Percentiles rank a stretch among this genome's conserved stretches.
phyloP scores from a whole-genome alignment of 2,329 filamentous ascomycete species.

The Pseudomassariella vexata region DNA sequence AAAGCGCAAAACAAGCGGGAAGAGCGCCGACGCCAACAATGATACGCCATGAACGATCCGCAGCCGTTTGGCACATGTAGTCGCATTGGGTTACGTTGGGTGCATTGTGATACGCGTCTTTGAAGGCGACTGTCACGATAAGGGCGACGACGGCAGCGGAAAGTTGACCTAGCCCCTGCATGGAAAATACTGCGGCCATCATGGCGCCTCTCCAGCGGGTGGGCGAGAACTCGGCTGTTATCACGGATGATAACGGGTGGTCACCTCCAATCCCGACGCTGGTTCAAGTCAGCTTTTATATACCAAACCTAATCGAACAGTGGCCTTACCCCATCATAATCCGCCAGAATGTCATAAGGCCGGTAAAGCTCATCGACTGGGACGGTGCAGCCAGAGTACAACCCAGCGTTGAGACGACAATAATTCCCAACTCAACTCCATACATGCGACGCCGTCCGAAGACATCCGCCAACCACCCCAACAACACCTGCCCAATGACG shows the following conservation, averaged over 20 bases:
- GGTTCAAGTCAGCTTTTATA: constrained; percentile 8
- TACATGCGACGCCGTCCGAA: constrained; percentile 79
- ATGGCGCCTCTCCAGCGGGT: constrained; percentile 78
- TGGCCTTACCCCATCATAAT: constrained; percentile 56
- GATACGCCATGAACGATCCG: constrained; percentile 77
- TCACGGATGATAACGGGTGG: constrained; percentile 74
- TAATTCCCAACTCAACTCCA: constrained; percentile 68
- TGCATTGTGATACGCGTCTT: constrained; percentile 38
- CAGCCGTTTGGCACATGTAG: constrained; percentile 59
- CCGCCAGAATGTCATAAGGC: constrained; percentile 58
- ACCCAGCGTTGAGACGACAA: constrained; percentile 64
- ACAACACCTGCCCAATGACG: constrained; percentile 69
- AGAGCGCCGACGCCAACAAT: constrained; percentile 75
- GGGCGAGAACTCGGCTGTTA: constrained; percentile 79
- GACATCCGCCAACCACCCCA: constrained; percentile 71
- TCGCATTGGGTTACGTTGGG: constrained; percentile 45
- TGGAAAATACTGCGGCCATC: constrained; percentile 78
- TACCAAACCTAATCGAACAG: not conserved
- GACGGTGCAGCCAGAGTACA: constrained; percentile 58
- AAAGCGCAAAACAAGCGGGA: constrained; percentile 73
- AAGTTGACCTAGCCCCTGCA: constrained; percentile 80
- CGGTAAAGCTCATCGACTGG: constrained; percentile 49
- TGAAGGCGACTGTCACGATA: constrained; percentile 62
- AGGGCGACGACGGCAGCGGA: constrained; percentile 64
- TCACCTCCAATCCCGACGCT: constrained; percentile 76